phyloP scores from a whole-genome alignment of 1,139 yeast genomes.

The Pichia sp. region DNA sequence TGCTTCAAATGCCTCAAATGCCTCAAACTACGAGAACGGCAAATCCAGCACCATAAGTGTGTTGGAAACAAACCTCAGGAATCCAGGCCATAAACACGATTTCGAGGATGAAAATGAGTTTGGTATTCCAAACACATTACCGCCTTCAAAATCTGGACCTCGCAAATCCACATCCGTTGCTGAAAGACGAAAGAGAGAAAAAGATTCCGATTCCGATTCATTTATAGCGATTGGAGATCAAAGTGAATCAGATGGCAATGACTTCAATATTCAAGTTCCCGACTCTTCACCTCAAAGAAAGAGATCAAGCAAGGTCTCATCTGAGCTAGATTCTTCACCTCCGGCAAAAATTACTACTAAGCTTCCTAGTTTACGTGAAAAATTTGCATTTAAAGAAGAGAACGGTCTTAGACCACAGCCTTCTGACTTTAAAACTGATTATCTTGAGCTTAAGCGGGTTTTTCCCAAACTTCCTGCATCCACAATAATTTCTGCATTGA shows the following conservation, averaged over 20 bases:
- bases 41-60: too few relatives aligned
- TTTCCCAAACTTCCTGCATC: slow-evolving; percentile 46
- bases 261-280: slow-evolving; percentile 38
- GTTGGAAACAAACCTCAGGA: too few relatives aligned
- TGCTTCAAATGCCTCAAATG: background rate
- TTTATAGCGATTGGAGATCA: slow-evolving; percentile 3
- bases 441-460: slow-evolving; percentile 44
- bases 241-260: slow-evolving; percentile 1
- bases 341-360: slow-evolving; percentile 15
- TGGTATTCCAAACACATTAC: too few relatives aligned
- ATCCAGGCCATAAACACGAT: too few relatives aligned
- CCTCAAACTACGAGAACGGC: too few relatives aligned
- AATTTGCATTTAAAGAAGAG: slow-evolving; percentile 9
- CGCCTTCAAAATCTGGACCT: background rate
- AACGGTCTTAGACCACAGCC: background rate
- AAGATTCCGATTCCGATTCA: background rate
- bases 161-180: background rate
- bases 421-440: slow-evolving; percentile 26
- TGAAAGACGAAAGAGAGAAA: background rate
- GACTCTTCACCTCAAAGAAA: slow-evolving; percentile 39
- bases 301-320: slow-evolving; percentile 1
- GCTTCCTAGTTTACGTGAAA: slow-evolving; percentile 13
- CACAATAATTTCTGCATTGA: slow-evolving; percentile 57
- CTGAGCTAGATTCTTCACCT: slow-evolving; percentile 27
- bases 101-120: too few relatives aligned